Evolutionary conservation across 1,284 basidiomycete genomes (phyloP).

Genomic region (Fomes fomentarius): DNA sequence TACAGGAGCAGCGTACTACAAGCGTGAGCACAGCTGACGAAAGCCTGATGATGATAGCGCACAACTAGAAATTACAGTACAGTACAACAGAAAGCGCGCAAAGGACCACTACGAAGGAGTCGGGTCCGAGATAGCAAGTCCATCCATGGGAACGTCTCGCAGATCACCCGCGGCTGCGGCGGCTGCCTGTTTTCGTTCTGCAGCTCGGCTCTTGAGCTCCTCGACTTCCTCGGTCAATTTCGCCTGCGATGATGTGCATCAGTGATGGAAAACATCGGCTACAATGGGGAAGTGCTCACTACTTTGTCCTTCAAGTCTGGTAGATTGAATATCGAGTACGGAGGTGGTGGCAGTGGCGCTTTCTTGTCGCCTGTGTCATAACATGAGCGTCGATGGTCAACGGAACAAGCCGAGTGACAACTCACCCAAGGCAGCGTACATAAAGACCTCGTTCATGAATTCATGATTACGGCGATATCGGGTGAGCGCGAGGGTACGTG

Average conservation of each 20-base stretch:
- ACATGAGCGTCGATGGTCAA: conserved; percentile 7
- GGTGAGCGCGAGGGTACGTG: conserved; percentile 67
- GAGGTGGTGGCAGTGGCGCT: conserved; percentile 34
- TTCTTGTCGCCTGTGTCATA: conserved; percentile 46
- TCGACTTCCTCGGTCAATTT: conserved; percentile 54
- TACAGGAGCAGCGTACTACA: neutral
- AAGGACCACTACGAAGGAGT: neutral
- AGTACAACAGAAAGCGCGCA: conserved; percentile 7
- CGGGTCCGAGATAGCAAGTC: conserved; percentile 11
- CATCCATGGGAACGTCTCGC: conserved; percentile 32
- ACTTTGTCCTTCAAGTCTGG: conserved; percentile 60
- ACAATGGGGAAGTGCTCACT: conserved; percentile 40
- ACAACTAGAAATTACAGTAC: conserved; percentile 12
- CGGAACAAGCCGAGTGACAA: neutral
- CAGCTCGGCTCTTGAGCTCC: conserved; percentile 39
- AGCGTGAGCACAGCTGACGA: too few species aligned
- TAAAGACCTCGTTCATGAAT: conserved; percentile 80
- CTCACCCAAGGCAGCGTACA: conserved; percentile 67
- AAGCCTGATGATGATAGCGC: too few species aligned
- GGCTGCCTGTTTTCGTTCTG: conserved; percentile 23
- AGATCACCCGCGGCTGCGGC: conserved; percentile 14
- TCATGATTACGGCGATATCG: conserved; percentile 81
- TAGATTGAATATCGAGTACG: conserved; percentile 63
- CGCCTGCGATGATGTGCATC: conserved; percentile 33
- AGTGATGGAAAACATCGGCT: neutral